phyloP scores from a whole-genome alignment of 2,329 filamentous ascomycete genomes.

The Claviceps maximensis region DNA sequence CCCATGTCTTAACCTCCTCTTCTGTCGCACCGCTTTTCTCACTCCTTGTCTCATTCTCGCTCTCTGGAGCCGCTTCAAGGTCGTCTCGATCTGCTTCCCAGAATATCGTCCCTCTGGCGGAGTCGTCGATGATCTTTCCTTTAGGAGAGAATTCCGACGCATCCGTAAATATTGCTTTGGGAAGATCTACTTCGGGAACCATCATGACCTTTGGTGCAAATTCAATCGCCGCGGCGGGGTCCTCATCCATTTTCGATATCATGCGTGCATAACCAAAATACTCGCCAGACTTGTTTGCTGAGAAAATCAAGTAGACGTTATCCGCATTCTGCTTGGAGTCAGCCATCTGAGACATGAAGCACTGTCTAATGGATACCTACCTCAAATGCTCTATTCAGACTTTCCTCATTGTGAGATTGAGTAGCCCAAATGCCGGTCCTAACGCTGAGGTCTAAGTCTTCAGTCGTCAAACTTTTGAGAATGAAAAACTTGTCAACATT shows the following conservation, averaged over 20 bases:
- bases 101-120: slow-evolving; percentile 87
- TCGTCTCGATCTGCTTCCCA: slow-evolving; percentile 72
- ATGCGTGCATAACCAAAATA: slow-evolving; percentile 94
- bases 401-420: slow-evolving; percentile 82
- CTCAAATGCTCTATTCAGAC: slow-evolving; percentile 69
- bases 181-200: slow-evolving; percentile 44
- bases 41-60: slow-evolving; percentile 25
- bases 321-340: slow-evolving; percentile 47
- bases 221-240: slow-evolving; percentile 55
- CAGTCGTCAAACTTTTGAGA: slow-evolving; percentile 80
- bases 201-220: slow-evolving; percentile 53
- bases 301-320: slow-evolving; percentile 85
- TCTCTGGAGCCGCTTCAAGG: slow-evolving; percentile 29
- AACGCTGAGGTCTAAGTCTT: slow-evolving; percentile 83
- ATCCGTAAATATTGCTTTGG: slow-evolving; percentile 67
- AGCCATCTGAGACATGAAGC: background rate
- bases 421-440: slow-evolving; percentile 85
- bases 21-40: slow-evolving; percentile 29
- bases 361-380: slow-evolving; percentile 31
- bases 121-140: slow-evolving; percentile 85
- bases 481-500: slow-evolving; percentile 53
- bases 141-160: slow-evolving; percentile 66
- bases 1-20: slow-evolving; percentile 55
- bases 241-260: slow-evolving; percentile 69
- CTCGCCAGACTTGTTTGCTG: slow-evolving; percentile 92